phyloP scores from a whole-genome alignment of 2,329 filamentous ascomycete genomes.

The Colletotrichum sp. region DNA sequence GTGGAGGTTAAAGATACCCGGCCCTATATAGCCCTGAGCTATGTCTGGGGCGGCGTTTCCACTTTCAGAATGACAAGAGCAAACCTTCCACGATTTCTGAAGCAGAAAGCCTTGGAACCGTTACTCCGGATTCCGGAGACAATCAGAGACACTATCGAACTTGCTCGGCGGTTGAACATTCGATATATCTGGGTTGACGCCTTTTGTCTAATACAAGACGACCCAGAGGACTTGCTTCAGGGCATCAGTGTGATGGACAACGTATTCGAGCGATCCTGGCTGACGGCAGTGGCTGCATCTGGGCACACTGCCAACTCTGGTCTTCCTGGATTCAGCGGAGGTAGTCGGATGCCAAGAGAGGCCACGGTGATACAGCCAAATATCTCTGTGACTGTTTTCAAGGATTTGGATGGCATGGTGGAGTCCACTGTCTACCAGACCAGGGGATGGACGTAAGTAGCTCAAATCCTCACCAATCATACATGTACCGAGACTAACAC shows the following conservation, averaged over 20 bases:
- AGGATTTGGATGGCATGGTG: not conserved
- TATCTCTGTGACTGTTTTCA: not conserved
- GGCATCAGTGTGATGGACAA: not conserved
- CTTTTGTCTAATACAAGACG: slow-evolving; percentile 18
- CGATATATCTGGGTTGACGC: slow-evolving; percentile 21
- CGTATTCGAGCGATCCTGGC: not conserved
- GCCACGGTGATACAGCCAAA: not conserved
- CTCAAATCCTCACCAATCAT: not conserved
- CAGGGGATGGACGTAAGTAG: not conserved
- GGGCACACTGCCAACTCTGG: not conserved
- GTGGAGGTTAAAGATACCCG: not conserved
- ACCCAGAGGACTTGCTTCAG: not conserved
- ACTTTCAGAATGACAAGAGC: not conserved
- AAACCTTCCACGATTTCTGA: not conserved
- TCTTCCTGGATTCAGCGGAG: not conserved
- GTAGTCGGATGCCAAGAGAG: not conserved
- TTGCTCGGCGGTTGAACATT: not conserved
- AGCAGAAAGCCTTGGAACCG: not conserved
- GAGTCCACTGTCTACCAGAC: not conserved
- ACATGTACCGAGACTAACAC: not conserved
- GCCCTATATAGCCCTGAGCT: not conserved
- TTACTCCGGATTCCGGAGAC: not conserved
- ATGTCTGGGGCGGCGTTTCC: not conserved
- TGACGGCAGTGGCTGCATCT: not conserved
- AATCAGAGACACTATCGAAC: slow-evolving; percentile 12